Conservation (phyloP, 2,329 filamentous ascomycete genomes). For the Colletotrichum neosansevieriae region DNA sequence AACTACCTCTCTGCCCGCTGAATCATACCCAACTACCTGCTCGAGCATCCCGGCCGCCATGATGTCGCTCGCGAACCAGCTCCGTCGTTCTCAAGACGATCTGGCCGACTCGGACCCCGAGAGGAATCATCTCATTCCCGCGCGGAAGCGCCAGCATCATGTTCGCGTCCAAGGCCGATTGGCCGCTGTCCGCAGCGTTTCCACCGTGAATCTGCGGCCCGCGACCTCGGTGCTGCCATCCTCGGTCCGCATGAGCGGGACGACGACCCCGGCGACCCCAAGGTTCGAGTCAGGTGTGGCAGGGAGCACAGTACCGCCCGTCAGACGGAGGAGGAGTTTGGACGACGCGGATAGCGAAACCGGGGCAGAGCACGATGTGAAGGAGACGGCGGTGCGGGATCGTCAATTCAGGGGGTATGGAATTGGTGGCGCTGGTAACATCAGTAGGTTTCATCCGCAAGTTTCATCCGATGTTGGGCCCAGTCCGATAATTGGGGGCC, state of each 20-base stretch:
- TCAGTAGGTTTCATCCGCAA: conserved; percentile 50
- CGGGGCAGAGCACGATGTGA: conserved; percentile 45
- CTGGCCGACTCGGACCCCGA: conserved; percentile 46
- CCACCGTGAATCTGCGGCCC: conserved; percentile 45
- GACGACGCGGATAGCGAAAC: conserved; percentile 40
- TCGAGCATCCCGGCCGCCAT: background rate
- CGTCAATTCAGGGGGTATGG: conserved; percentile 53
- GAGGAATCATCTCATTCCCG: conserved; percentile 48
- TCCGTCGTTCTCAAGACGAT: conserved; percentile 37
- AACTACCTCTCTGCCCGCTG: too few species aligned
- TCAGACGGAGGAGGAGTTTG: conserved; percentile 39
- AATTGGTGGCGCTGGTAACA: conserved; percentile 55
- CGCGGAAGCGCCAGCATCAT: conserved; percentile 46
- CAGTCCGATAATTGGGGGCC: too few species aligned
- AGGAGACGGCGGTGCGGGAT: conserved; percentile 47
- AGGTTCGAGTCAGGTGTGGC: conserved; percentile 43
- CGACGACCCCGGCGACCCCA: conserved; percentile 19
- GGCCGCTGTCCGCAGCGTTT: conserved; percentile 52
- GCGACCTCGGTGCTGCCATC: conserved; percentile 21
- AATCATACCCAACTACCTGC: background rate
- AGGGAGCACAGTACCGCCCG: conserved; percentile 28
- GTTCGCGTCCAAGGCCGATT: conserved; percentile 54
- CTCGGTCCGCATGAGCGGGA: conserved; percentile 15
- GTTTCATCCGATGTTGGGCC: background rate
- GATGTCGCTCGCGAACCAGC: conserved; percentile 21